Evolutionary conservation across 2,329 filamentous ascomycete genomes (phyloP).

Genomic region (Epichloe brachyelytri): DNA sequence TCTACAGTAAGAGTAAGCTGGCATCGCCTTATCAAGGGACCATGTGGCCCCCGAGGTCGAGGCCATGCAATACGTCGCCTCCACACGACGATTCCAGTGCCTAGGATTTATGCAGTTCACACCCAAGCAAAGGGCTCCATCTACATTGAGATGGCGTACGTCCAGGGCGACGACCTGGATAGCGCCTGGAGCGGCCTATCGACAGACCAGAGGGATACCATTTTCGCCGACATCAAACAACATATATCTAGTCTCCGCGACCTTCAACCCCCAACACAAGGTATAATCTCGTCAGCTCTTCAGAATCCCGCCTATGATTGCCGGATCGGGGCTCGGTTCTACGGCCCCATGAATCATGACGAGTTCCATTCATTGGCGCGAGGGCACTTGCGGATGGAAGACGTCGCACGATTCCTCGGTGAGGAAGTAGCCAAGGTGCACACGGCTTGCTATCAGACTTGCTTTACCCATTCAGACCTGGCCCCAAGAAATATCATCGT

Average conservation of each 20-base stretch:
- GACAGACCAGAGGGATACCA: slow-evolving; percentile 8
- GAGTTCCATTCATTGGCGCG: slow-evolving; percentile 16
- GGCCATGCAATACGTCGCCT: slow-evolving; percentile 18
- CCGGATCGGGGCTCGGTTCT: slow-evolving; percentile 14
- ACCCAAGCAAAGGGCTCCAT: slow-evolving; percentile 6
- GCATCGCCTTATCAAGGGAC: slow-evolving; percentile 18
- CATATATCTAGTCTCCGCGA: slow-evolving; percentile 12
- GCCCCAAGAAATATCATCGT: slow-evolving; percentile 17
- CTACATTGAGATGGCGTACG: slow-evolving; percentile 17
- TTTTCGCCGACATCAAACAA: slow-evolving; percentile 13
- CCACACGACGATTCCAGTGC: slow-evolving; percentile 17
- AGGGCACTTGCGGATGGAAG: slow-evolving; percentile 11
- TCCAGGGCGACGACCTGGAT: slow-evolving; percentile 10
- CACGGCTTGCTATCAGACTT: slow-evolving; percentile 10
- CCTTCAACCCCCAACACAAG: slow-evolving; percentile 12
- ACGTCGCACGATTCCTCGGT: slow-evolving; percentile 12
- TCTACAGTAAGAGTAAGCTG: slow-evolving; percentile 13
- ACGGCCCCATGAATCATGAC: slow-evolving; percentile 13
- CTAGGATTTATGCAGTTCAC: slow-evolving; percentile 14
- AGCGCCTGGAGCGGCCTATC: slow-evolving; percentile 12
- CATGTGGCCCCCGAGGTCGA: slow-evolving; percentile 17
- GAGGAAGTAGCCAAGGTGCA: slow-evolving; percentile 14
- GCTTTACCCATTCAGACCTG: slow-evolving; percentile 17
- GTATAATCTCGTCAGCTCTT: slow-evolving; percentile 14
- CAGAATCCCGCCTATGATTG: slow-evolving; percentile 12